Base-by-base conservation (phyloP, 208 protist genomes). In the Angomonas deanei region DNA sequence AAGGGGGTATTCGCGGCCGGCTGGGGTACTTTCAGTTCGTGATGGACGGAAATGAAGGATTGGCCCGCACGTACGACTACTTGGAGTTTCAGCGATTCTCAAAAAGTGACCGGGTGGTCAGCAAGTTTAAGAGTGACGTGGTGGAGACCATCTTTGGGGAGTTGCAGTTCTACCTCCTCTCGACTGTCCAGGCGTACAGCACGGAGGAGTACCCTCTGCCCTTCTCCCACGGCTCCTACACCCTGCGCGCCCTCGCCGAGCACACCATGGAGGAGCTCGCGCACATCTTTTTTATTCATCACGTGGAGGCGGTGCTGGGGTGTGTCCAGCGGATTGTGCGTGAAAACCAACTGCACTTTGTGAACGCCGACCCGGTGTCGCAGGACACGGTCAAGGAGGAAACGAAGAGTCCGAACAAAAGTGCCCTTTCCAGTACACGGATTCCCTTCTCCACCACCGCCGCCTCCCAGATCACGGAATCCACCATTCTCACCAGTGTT, bases 111-210 rank as follows among this genome's bases (percentile, higher is more conserved):
- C 76, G 76, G 26, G 82, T 96, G 0, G 89, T 96, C 55, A 93
- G 86, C 72, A 96, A 96, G 67, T 93, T 96, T 61, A 96, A 96
- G 61, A 92, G 85, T 67, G 89, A 96, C 72, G 81, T 93, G 1
- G 83, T 96, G 11, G 89, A 96, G 69, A 90, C 86, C 15, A 70
- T 96, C 15, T 93, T 93, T 80, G 89, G 82, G 0, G 86, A 96
- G 68, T 70, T 96, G 61, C 86, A 96, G 67, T 66, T 91, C 21
- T 93, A 78, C 59, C 62, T 96, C 21, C 92, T 84, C 82, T 74
- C 80, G 26, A 86, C 86, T 8, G 67, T 93, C 61, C 42, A 68
- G 11, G 80, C 91, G 46, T 31, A 77, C 31, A 76, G 78, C 32
- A 88, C 82, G 10, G 59, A 67, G 15, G 28, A 47, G 8, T 67